Conservation (phyloP, 2,329 filamentous ascomycete species). For the Ophiognomonia clavigignenti-juglandacearum region DNA sequence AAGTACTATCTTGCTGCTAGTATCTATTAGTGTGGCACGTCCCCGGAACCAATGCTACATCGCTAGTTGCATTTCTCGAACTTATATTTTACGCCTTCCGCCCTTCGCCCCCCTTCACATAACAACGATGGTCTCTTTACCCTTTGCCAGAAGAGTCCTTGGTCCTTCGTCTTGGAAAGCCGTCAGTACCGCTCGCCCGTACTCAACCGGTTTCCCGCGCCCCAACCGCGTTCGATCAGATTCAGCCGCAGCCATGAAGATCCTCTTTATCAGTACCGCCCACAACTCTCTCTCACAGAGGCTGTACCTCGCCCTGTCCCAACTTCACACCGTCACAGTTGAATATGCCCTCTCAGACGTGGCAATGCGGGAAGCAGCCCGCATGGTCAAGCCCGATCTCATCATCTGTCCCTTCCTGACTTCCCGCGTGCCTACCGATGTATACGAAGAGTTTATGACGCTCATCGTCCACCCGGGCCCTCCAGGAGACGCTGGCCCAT, state of each 20-base stretch:
- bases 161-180: no score
- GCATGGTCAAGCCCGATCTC: constrained; percentile 31
- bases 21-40: no score
- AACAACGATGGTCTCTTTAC: no score
- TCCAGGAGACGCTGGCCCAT: constrained; percentile 36
- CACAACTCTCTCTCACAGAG: constrained; percentile 38
- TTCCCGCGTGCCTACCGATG: constrained; percentile 28
- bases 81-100: no score
- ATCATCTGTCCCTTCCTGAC: constrained; percentile 39
- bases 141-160: no score
- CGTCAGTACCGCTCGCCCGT: no score
- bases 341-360: constrained; percentile 31
- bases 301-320: constrained; percentile 30
- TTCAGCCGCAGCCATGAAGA: constrained; percentile 8
- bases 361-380: constrained; percentile 33
- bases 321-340: constrained; percentile 32
- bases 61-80: no score
- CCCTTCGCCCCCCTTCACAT: no score
- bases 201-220: no score
- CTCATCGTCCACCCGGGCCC: constrained; percentile 37
- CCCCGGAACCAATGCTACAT: no score
- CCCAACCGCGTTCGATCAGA: no score
- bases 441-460: constrained; percentile 32
- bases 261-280: constrained; percentile 40
- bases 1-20: no score